These are phyloP conservation scores for Papilionanthe hybrid DNA, from an alignment of 116 monocot species.

Conservation along the genomic window DNA sequence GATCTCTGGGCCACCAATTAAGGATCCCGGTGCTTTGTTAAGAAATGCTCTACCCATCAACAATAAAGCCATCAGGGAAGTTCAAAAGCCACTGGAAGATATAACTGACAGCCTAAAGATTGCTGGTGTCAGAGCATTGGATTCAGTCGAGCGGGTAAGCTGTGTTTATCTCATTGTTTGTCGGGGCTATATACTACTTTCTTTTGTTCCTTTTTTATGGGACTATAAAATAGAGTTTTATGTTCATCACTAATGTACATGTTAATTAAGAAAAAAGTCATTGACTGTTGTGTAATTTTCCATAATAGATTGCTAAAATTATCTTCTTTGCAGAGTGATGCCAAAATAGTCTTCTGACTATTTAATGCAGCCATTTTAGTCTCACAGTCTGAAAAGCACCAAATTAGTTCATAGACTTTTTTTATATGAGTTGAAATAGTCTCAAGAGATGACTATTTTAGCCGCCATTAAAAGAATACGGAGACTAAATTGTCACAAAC, in stretches of 20 bases:
- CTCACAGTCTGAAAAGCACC: too few species aligned
- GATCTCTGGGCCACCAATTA: conserved; percentile 96
- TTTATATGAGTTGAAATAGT: too few species aligned
- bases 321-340: neutral
- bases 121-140: conserved; percentile 82
- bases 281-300: neutral
- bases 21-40: conserved; percentile 82
- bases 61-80: conserved; percentile 85
- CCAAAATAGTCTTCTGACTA: too few species aligned
- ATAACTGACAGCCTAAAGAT: conserved; percentile 84
- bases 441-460: too few species aligned
- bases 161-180: neutral
- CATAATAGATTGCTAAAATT: neutral
- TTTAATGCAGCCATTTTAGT: too few species aligned
- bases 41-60: conserved; percentile 87
- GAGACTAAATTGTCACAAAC: neutral
- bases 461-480: too few species aligned
- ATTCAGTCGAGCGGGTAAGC: conserved; percentile 92
- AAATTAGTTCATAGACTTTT: too few species aligned
- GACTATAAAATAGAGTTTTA: neutral
- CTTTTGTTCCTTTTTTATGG: neutral
- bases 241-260: neutral
- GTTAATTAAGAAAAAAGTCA: neutral
- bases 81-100: conserved; percentile 95
- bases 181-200: neutral